A percentile compares a stretch with the other conserved stretches of the same genome.
These are phyloP conservation scores for Trypanosoma melophagium DNA, from an alignment of 208 protist genomes.

Conservation along the genomic window DNA sequence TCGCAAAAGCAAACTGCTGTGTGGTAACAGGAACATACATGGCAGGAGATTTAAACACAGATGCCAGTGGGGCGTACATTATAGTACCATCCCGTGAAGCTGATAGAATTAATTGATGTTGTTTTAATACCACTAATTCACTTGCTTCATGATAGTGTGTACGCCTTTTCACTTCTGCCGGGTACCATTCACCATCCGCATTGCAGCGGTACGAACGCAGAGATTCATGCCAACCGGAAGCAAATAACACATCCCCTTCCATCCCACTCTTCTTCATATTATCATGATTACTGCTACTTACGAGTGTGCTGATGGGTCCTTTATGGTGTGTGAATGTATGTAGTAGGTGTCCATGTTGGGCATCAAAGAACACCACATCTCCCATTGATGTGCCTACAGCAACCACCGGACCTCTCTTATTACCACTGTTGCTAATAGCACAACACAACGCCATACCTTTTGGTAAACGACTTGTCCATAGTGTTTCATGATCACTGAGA, in stretches of 20 bases:
- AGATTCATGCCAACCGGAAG: constrained; percentile 87
- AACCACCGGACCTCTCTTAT: constrained; percentile 37
- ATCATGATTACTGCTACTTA: constrained; percentile 2
- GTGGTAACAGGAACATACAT: constrained; percentile 71
- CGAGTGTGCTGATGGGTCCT: constrained; percentile 66
- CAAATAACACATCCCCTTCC: constrained; percentile 51
- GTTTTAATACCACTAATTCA: constrained; percentile 51
- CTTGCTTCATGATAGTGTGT: constrained; percentile 89
- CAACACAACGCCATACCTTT: constrained; percentile 78
- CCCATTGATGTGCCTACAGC: constrained; percentile 82
- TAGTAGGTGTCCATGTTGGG: constrained; percentile 56
- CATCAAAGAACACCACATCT: constrained; percentile 82
- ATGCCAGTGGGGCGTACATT: constrained; percentile 53
- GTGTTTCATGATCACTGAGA: constrained; percentile 55
- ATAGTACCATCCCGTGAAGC: constrained; percentile 79
- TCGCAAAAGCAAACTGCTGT: constrained; percentile 71
- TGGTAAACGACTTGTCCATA: constrained; percentile 73
- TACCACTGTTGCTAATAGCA: constrained; percentile 35
- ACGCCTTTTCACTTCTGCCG: constrained; percentile 87
- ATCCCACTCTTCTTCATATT: constrained; percentile 33
- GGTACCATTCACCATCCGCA: constrained; percentile 60
- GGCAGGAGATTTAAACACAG: constrained; percentile 68
- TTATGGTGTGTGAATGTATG: constrained; percentile 83
- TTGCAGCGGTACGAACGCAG: constrained; percentile 61
- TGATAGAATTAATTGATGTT: constrained; percentile 71